Evolutionary conservation across 768 basidiomycete species (phyloP).

Genomic region (Panaeolus papilionaceus): DNA sequence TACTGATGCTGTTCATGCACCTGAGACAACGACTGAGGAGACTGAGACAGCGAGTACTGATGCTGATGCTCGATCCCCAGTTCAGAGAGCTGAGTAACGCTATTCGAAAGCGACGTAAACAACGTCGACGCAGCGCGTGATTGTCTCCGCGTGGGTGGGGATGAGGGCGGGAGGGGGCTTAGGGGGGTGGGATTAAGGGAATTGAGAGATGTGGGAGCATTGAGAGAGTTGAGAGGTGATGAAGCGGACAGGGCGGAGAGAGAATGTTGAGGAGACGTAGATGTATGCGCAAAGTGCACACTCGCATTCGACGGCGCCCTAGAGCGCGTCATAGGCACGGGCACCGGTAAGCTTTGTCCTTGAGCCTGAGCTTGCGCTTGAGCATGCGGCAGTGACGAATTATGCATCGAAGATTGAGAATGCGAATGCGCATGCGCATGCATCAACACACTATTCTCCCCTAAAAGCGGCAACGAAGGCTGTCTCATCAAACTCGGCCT

Average conservation of each 20-base stretch:
- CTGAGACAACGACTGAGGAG: not conserved
- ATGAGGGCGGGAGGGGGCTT: slow-evolving; percentile 24
- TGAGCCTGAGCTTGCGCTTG: not conserved
- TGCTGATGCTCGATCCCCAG: not conserved
- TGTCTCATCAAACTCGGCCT: slow-evolving; percentile 10
- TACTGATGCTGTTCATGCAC: too few species aligned
- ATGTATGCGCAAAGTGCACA: not conserved
- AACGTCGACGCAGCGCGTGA: slow-evolving; percentile 19
- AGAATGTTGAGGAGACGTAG: not conserved
- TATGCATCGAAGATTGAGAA: not conserved
- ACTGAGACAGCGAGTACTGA: not conserved
- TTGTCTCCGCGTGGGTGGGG: slow-evolving; percentile 27
- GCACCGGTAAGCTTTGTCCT: not conserved
- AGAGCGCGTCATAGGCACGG: not conserved
- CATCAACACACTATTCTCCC: not conserved
- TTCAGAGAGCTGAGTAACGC: not conserved
- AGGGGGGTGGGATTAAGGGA: not conserved
- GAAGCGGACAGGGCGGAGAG: too few species aligned
- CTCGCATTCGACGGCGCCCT: not conserved
- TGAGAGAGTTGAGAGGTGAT: too few species aligned
- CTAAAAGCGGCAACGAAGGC: slow-evolving; percentile 11
- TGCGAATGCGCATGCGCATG: slow-evolving; percentile 5
- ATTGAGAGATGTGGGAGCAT: too few species aligned
- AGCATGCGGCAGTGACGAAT: too few species aligned
- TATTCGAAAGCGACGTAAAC: not conserved